phyloP scores from a whole-genome alignment of 1,284 basidiomycete species.

The Exobasidium cylindrosporum region DNA sequence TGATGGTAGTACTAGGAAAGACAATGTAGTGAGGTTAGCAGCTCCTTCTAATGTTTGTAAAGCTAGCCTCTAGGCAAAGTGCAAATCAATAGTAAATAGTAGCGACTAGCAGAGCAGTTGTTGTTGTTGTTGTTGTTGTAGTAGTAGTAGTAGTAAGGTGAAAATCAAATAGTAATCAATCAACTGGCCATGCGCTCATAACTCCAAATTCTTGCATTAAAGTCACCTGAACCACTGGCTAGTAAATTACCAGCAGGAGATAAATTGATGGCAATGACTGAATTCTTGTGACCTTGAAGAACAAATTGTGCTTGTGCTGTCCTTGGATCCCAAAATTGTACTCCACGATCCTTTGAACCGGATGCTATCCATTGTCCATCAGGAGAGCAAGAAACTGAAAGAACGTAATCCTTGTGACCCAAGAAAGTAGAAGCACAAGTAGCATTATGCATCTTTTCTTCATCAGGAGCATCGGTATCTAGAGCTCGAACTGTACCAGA shows the following conservation, averaged over 20 bases:
- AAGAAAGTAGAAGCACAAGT: slow-evolving; percentile 73
- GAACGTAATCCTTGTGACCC: slow-evolving; percentile 83
- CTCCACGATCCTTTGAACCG: slow-evolving; percentile 83
- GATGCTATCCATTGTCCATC: slow-evolving; percentile 85
- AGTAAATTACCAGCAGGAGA: slow-evolving; percentile 71
- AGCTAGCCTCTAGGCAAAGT: no score
- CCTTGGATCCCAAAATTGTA: slow-evolving; percentile 71
- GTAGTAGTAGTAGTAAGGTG: background rate
- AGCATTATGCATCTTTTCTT: slow-evolving; percentile 52
- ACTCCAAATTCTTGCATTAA: slow-evolving; percentile 58
- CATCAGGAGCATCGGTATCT: slow-evolving; percentile 26
- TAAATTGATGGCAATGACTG: slow-evolving; percentile 80
- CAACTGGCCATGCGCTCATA: slow-evolving; percentile 24
- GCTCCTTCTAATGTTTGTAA: no score
- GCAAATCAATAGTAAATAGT: background rate
- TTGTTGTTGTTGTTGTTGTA: no score
- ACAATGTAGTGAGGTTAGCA: no score
- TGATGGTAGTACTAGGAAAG: no score
- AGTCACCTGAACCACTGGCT: slow-evolving; percentile 83
- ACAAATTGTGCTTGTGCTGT: slow-evolving; percentile 74
- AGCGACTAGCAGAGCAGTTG: background rate
- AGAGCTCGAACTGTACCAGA: slow-evolving; percentile 57
- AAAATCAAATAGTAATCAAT: background rate
- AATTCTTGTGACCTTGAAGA: slow-evolving; percentile 86
- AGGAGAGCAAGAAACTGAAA: slow-evolving; percentile 74